Conservation (phyloP, 1,139 yeast species). For the Sugiyamaella xylanicola region DNA sequence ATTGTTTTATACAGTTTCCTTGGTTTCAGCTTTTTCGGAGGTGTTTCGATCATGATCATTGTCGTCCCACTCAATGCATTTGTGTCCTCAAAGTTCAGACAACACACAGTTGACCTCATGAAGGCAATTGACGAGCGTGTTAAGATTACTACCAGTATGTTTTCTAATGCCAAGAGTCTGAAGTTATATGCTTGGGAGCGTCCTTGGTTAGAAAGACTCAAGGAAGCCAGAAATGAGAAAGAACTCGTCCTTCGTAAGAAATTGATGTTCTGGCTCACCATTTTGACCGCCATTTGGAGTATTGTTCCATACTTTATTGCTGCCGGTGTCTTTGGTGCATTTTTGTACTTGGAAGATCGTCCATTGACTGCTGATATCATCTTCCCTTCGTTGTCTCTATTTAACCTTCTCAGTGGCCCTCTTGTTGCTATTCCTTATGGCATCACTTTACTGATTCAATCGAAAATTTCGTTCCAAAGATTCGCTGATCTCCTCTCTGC, state of each 20-base stretch:
- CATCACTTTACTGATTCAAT: slow-evolving; percentile 54
- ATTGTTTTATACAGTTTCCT: slow-evolving; percentile 58
- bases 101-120: slow-evolving; percentile 62
- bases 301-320: slow-evolving; percentile 68
- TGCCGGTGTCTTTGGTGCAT: slow-evolving; percentile 62
- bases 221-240: slow-evolving; percentile 74
- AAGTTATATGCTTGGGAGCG: slow-evolving; percentile 76
- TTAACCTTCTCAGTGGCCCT: slow-evolving; percentile 52
- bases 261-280: slow-evolving; percentile 46
- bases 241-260: slow-evolving; percentile 74
- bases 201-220: slow-evolving; percentile 55
- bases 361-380: slow-evolving; percentile 71
- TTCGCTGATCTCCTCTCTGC: slow-evolving; percentile 54
- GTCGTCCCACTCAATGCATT: slow-evolving; percentile 61
- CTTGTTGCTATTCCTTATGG: slow-evolving; percentile 51
- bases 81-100: slow-evolving; percentile 52
- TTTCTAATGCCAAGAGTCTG: slow-evolving; percentile 65
- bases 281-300: slow-evolving; percentile 60
- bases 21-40: slow-evolving; percentile 63
- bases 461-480: slow-evolving; percentile 61
- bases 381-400: slow-evolving; percentile 67
- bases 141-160: slow-evolving; percentile 62
- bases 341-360: slow-evolving; percentile 41
- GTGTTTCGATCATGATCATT: slow-evolving; percentile 53
- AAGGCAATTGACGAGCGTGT: slow-evolving; percentile 60